Percentiles rank a stretch among this genome's conserved stretches.
phyloP scores from a whole-genome alignment of 2,329 filamentous ascomycete species.

The Paraphoma chrysanthemicola region DNA sequence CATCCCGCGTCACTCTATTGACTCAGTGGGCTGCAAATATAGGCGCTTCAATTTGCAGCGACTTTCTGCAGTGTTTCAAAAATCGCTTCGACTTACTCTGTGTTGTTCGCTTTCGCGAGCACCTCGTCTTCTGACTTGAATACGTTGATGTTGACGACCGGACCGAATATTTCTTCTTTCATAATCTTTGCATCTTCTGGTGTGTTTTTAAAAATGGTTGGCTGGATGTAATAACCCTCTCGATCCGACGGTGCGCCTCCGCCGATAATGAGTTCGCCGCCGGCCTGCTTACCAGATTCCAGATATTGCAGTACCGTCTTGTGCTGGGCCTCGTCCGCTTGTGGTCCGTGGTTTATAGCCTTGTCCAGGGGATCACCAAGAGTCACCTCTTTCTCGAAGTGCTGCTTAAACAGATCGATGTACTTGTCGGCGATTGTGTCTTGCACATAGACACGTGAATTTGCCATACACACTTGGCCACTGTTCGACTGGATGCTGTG shows the following conservation, averaged over 20 bases:
- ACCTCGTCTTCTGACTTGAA: conserved; percentile 79
- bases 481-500: conserved; percentile 62
- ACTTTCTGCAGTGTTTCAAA: neutral
- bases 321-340: conserved; percentile 60
- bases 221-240: conserved; percentile 62
- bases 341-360: conserved; percentile 70
- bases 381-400: conserved; percentile 31
- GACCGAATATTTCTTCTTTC: conserved; percentile 83
- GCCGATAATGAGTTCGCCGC: conserved; percentile 44
- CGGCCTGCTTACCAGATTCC: conserved; percentile 71
- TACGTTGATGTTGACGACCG: conserved; percentile 80
- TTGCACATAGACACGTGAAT: conserved; percentile 65
- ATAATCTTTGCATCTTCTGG: conserved; percentile 81
- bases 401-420: conserved; percentile 50
- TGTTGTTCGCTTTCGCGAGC: conserved; percentile 79
- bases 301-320: conserved; percentile 56
- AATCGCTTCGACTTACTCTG: conserved; percentile 59
- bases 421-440: conserved; percentile 56
- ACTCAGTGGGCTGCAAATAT: too few relatives aligned
- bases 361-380: conserved; percentile 70
- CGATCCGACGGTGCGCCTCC: conserved; percentile 37
- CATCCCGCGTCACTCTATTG: too few relatives aligned
- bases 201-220: conserved; percentile 81
- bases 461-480: conserved; percentile 68
- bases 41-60: too few relatives aligned